Base-by-base conservation (phyloP, 768 basidiomycete species). In the Sistotremastrum suecicum region DNA sequence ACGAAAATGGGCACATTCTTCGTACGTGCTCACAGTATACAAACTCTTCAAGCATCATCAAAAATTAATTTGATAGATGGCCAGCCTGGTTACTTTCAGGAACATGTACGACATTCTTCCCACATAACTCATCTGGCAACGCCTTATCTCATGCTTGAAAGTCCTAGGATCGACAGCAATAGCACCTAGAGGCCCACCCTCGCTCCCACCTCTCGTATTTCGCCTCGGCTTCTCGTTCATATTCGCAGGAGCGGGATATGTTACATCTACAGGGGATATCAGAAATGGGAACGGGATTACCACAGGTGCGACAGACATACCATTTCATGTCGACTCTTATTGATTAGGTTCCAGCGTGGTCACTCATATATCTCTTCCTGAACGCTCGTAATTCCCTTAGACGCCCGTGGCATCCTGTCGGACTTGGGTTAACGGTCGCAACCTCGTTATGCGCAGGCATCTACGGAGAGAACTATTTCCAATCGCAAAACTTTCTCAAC, bases 241-340 rank as follows among this genome's bases (percentile, higher is more conserved):
- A 10, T 69, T 73, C 39, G 63, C 61, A 0, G 70, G 70, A 1
- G 63, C 69, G 1, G 68, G 68, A 1, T 71, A 69, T 52, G 63
- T 70, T 1, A 48, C 71, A 35, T 45, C 57, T 4, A 29, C 58
- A 5, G 69, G 68, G 2, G 70, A 71, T 37, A 48, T 48, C 32
- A 55, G 63, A 31, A 71, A 73, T 45, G 71, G 71, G 1, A 62
- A 65, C 43, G 71, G 71, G 0, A 66, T 71, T 20, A 51, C 64
- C 12, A 71, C 64, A 29, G 58, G 64, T 66, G 42, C 39, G 54
- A 9, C 34, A 43, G 10, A 32, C 41, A 8, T 31, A 54, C 7
- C 32, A 12, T 45, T 34, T 8, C 33, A 11, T 2, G 8, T 30
- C 12, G 8, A 34, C 12, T 37, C 7, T 20, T 35, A 34, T n/a